Percentiles rank a stretch among this genome's conserved stretches.
These are phyloP conservation scores for Fraxinus floribunda DNA, from an alignment of 305 asterid genomes.

Conservation along the genomic window DNA sequence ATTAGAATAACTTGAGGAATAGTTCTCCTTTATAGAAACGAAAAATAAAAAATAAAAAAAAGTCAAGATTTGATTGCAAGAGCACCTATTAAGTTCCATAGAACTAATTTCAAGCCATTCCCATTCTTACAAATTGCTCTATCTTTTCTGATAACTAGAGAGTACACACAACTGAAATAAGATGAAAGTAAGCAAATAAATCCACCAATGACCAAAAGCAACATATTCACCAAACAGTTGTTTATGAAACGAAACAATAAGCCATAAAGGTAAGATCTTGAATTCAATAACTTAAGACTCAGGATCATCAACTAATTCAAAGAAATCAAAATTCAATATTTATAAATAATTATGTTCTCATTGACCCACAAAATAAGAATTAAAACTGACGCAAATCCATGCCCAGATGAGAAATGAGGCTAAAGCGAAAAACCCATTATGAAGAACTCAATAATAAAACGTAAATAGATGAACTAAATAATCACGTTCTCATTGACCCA, in stretches of 20 bases:
- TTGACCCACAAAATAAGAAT: constrained; percentile 8
- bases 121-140: background rate
- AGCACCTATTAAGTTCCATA: background rate
- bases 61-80: background rate
- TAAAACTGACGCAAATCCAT: constrained; percentile 16
- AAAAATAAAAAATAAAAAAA: background rate
- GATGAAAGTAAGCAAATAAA: background rate
- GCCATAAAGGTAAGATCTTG: constrained; percentile 11
- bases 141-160: background rate
- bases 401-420: constrained; percentile 23
- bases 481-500: background rate
- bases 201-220: background rate
- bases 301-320: constrained; percentile 2
- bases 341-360: background rate
- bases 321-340: constrained; percentile 16
- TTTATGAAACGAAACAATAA: constrained; percentile 7
- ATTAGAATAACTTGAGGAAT: background rate
- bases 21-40: background rate
- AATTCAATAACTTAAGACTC: constrained; percentile 4
- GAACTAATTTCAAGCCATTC: background rate
- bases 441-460: background rate
- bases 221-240: background rate
- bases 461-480: constrained; percentile 8
- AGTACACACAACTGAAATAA: background rate
- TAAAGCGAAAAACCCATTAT: constrained; percentile 20